Conservation (phyloP, 192 early-diverging fungal species). For the Backusella sp. region DNA sequence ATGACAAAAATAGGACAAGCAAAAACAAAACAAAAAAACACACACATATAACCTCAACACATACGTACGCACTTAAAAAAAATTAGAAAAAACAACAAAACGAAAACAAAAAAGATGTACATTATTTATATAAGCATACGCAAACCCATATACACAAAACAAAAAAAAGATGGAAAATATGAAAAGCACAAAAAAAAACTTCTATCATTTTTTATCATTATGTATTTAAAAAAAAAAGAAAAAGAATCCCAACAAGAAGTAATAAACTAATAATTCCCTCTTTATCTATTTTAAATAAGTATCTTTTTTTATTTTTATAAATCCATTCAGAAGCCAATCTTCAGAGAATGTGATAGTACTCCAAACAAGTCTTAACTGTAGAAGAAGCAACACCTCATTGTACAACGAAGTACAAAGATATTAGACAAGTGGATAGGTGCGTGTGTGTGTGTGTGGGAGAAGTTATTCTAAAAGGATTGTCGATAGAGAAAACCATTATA, state of each 20-base stretch:
- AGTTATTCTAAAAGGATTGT: background rate
- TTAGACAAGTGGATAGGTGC: background rate
- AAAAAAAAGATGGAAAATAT: background rate
- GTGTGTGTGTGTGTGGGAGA: background rate
- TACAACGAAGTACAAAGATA: constrained; percentile 7
- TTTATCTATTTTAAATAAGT: background rate
- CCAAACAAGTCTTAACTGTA: background rate
- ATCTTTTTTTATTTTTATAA: background rate
- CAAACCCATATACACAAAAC: background rate
- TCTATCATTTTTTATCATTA: background rate
- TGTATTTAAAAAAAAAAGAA: background rate
- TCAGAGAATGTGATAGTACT: background rate
- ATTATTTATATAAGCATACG: constrained; percentile 1
- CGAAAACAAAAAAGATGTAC: background rate
- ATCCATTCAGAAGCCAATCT: background rate
- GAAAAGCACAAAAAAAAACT: background rate
- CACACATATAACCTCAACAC: background rate
- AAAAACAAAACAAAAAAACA: background rate
- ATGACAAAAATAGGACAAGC: background rate
- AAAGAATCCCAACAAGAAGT: background rate
- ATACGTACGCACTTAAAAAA: background rate
- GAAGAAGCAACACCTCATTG: background rate
- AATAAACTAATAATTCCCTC: background rate
- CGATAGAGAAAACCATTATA: background rate
- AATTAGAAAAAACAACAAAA: background rate